phyloP scores from a whole-genome alignment of 495 filamentous ascomycete genomes.

The Talaromyces wortmannii region DNA sequence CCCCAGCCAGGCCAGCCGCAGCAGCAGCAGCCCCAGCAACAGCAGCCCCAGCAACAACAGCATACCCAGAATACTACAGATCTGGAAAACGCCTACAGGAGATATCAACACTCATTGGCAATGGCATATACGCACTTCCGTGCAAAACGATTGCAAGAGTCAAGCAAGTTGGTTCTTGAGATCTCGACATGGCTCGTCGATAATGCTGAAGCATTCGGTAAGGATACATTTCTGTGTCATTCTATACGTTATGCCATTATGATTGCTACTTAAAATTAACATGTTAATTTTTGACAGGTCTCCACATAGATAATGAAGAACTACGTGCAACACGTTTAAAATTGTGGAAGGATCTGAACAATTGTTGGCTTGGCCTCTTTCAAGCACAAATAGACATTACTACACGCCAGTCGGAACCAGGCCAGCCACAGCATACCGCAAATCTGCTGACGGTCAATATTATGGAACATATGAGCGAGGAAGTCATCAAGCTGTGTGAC shows the following conservation, averaged over 20 bases:
- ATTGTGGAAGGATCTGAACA: conserved; percentile 93
- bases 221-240: conserved; percentile 23
- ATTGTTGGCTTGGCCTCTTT: conserved; percentile 83
- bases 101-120: conserved; percentile 68
- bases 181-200: conserved; percentile 82
- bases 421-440: conserved; percentile 48
- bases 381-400: conserved; percentile 81
- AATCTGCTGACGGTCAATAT: conserved; percentile 60
- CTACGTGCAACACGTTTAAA: conserved; percentile 64
- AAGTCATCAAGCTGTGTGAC: conserved; percentile 78
- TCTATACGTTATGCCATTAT: too few relatives aligned
- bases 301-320: conserved; percentile 67
- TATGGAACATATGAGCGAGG: conserved; percentile 73
- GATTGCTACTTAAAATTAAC: conserved; percentile 1
- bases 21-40: conserved; percentile 13
- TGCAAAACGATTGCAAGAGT: conserved; percentile 64
- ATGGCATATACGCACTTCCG: conserved; percentile 70
- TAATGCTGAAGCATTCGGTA: conserved; percentile 80
- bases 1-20: neutral
- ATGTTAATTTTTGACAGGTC: conserved; percentile 37
- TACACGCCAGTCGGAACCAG: conserved; percentile 48
- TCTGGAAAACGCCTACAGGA: conserved; percentile 60
- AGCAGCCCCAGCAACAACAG: conserved; percentile 12
- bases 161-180: conserved; percentile 63
- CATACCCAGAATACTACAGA: conserved; percentile 22